Evolutionary conservation across 164 flowering plant genomes (phyloP), one percentile per base, ranked within the genome.

Genomic region (Macadamia integrifolia): DNA sequence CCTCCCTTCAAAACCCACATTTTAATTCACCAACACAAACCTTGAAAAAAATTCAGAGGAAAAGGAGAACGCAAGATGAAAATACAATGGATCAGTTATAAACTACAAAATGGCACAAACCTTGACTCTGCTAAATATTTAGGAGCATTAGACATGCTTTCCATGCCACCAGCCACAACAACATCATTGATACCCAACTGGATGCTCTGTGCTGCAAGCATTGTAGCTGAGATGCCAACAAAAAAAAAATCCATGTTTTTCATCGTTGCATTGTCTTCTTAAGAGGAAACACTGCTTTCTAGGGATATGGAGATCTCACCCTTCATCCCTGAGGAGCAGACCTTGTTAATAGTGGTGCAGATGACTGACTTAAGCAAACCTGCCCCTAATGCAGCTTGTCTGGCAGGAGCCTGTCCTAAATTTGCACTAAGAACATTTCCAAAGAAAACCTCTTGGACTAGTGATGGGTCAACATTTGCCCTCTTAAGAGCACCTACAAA

Each of bases 351-450:
- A 17, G 96, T 88, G 56, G 97, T 94, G 81, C 97, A 94, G 58
- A 86, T 70, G 0, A 90, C 98, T 0, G 95, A 84, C 75, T 83
- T 78, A 50, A 95, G 95, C 62, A 94, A 77, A n/a, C 98, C 96
- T 1, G 98, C 98, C 65, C 97, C 97, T 59, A 92, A 67, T 6
- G 98, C 97, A 73, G 97, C 98, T 78, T 94, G 98, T 66, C 97
- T 86, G 58, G 98, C 97, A 48, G 98, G 98, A 67, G 98, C 97
- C 74, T 94, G 98, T 40, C 98, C 98, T 66, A 94, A 76, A 83
- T 94, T 94, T 49, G 97, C 98, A 74, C 95, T 88, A 23, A 94
- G 82, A 70, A 94, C 98, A 80, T 94, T 94, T 40, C 98, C 98
- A 78, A 94, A 94, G 77, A 84, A 88, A 7, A 94, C 96, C 80